Base-by-base conservation (phyloP, 345 rosid species). In the Microthlaspi erraticum region DNA sequence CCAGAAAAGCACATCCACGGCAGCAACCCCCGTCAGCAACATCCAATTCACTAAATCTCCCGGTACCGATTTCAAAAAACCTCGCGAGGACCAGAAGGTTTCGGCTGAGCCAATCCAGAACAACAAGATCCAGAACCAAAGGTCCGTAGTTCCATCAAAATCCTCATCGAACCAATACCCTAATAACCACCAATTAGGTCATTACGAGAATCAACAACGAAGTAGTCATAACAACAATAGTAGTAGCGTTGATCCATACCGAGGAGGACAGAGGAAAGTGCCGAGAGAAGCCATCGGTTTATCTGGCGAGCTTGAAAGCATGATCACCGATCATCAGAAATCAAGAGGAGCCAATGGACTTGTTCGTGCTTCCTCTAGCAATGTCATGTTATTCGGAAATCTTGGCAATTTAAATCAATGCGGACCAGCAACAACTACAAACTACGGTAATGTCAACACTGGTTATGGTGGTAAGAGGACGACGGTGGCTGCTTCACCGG, bases 331-430 rank as follows among this genome's bases (percentile, higher is more conserved):
- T 70, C 91, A 85, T 60, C 96, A 88, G 37, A 88, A 84, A 71
- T 42, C 76, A 1, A 81, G 55, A 65, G 92, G 92, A 60, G 50
- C 68, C 34, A 77, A 57, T 33, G 77, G 77, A 0, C 71, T 94
- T 17, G 92, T 94, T 31, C 83, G 98, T 31, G 99, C 98, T 11
- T 89, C 99, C 0, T 94, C 99, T 2, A 76, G 96, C 63, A 93
- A 93, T 37, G 81, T 91, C 0, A 89, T 89, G 97, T 76, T 94
- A 23, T 79, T 5, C 9, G 88, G 95, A 0, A 87, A 87, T 69
- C 84, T 94, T 48, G 99, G 98, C 0, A 93, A 91, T 73, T 18
- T 93, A 70, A 81, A 88, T 71, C 92, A 88, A 53, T 69, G 77
- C 1, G 92, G 84, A 45, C 74, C 64, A 17, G 43, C 23, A 10